phyloP scores from a whole-genome alignment of 139 green algal species.

The Coelastrella sp. region DNA sequence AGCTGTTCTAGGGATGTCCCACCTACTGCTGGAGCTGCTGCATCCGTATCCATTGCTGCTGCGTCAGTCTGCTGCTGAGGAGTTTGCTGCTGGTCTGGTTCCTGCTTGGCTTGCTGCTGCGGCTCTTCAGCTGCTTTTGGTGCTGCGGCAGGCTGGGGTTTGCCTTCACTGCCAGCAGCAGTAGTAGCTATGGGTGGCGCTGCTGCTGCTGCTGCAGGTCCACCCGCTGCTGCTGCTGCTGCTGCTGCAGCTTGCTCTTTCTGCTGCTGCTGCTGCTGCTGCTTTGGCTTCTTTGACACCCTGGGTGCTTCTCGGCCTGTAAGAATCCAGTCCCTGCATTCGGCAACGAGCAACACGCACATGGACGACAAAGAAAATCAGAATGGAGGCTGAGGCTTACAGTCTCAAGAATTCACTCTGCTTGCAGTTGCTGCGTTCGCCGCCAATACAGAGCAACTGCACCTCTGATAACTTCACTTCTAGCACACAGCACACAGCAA shows the following conservation, averaged over 20 bases:
- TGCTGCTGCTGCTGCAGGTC: not conserved
- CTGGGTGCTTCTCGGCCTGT: conserved; percentile 56
- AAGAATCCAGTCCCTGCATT: conserved; percentile 53
- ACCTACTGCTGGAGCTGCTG: not conserved
- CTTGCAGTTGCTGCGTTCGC: not conserved
- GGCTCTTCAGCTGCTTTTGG: not conserved
- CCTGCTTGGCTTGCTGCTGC: not conserved
- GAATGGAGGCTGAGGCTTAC: not conserved
- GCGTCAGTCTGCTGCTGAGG: conserved; percentile 7
- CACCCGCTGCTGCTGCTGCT: not conserved
- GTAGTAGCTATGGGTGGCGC: no score
- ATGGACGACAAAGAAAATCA: not conserved
- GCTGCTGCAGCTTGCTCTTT: not conserved
- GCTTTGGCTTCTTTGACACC: not conserved
- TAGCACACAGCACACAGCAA: not conserved
- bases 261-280: not conserved
- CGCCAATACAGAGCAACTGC: not conserved
- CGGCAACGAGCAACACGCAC: no score
- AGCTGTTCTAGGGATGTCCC: not conserved
- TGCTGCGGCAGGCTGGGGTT: not conserved
- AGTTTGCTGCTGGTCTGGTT: not conserved
- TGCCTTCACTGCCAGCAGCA: no score
- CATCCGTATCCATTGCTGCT: conserved; percentile 8
- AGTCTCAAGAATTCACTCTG: not conserved
- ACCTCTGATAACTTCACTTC: no score